Base-by-base conservation (phyloP, 805 yeast genomes). In the Starmerella apis region DNA sequence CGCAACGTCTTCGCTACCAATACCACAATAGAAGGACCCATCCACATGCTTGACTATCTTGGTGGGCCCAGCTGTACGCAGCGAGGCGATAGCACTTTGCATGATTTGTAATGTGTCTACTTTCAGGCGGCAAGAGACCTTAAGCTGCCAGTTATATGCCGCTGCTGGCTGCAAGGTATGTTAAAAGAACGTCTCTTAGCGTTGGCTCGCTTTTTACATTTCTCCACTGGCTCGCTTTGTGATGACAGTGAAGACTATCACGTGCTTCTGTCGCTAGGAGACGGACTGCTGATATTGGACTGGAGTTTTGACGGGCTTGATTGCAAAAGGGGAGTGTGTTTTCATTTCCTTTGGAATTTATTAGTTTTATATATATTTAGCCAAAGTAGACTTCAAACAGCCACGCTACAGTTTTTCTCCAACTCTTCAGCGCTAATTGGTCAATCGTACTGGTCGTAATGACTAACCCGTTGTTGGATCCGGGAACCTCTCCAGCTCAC, bases 1-100 rank as follows among this genome's bases (percentile, higher is more conserved):
- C 4, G 56, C 62, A 14, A 64, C 43, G 20, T 35, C 38, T 31
- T 55, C 58, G 32, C 20, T 19, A 46, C 58, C 56, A 6, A 55
- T 28, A 4, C 53, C 56, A 48, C 52, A 57, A 9, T 39, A 31
- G 10, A 28, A 3, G 2, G 46, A 14, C 25, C 27, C 27, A 10
- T 30, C 55, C 27, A 19, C 49, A 4, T 24, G 18, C 24, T 42
- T 32, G n/a, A 42, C 36, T 5, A 27, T 11, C 18, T 27, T 22
- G 2, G 55, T 45, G 2, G 55, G 52, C 18, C 55, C 50, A 1
- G 52, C 48, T 11, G 35, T 28, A 16, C 49, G 45, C 46, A 54
- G 35, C 25, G 57, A 51, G 14, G 49, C 53, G 9, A 49, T 23
- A 2, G 53, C 57, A 43, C 53, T 54, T 35, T 51, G 57, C 55